These are phyloP conservation scores for Epithele typhae DNA, from an alignment of 768 basidiomycete genomes.

Conservation along the genomic window DNA sequence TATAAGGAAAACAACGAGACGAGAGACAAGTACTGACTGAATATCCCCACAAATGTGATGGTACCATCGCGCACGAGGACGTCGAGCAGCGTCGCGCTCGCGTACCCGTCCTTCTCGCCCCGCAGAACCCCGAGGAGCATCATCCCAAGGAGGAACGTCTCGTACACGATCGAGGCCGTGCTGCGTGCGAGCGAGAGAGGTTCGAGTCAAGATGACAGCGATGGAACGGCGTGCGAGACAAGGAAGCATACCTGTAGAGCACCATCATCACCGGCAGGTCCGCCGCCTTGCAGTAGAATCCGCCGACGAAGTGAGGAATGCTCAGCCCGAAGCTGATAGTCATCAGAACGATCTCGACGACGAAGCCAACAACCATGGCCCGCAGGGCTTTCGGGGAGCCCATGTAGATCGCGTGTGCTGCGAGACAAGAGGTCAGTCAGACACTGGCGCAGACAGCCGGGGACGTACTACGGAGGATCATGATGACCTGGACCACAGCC, in stretches of 20 bases:
- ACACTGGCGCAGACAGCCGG: background rate
- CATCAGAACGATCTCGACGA: slow-evolving; percentile 8
- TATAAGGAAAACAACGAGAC: too few relatives aligned
- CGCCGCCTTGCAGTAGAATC: slow-evolving; percentile 4
- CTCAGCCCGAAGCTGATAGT: slow-evolving; percentile 9
- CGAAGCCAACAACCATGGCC: slow-evolving; percentile 8
- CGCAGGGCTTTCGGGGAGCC: slow-evolving; percentile 2
- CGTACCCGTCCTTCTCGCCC: slow-evolving; percentile 19
- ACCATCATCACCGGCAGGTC: slow-evolving; percentile 12
- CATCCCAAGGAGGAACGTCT: slow-evolving; percentile 22
- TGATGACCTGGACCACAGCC: slow-evolving; percentile 9
- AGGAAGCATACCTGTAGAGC: slow-evolving; percentile 9
- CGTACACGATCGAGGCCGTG: slow-evolving; percentile 19
- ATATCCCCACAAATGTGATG: slow-evolving; percentile 24
- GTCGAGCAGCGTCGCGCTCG: slow-evolving; percentile 16
- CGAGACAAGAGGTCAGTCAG: background rate
- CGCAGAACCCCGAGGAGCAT: slow-evolving; percentile 19
- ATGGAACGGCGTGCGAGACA: background rate
- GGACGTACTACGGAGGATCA: slow-evolving; percentile 12
- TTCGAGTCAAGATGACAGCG: background rate
- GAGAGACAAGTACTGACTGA: slow-evolving; percentile 16
- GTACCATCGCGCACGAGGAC: slow-evolving; percentile 24
- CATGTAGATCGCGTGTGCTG: slow-evolving; percentile 12
- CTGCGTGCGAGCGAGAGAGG: slow-evolving; percentile 3
- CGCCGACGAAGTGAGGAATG: slow-evolving; percentile 8